Conservation (phyloP, 106 monocot species). For the Dioscorea alata region DNA sequence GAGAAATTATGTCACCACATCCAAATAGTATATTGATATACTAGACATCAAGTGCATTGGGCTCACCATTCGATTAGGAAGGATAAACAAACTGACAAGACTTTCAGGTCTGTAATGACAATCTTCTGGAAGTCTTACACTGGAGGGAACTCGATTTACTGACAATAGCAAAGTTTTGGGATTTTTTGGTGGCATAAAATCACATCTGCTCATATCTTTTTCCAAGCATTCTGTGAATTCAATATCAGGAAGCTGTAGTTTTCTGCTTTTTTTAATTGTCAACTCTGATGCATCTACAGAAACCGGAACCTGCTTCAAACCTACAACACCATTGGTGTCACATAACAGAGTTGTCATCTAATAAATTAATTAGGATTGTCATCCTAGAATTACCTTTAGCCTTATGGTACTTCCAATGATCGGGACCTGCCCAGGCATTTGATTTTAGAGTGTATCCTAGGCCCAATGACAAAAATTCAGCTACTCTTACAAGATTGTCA, state of each 20-base stretch:
- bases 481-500: slow-evolving; percentile 45
- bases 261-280: slow-evolving; percentile 46
- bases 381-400: slow-evolving; percentile 46
- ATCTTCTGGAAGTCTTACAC: slow-evolving; percentile 87
- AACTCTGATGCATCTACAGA: slow-evolving; percentile 25
- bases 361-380: neutral
- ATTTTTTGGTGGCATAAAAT: slow-evolving; percentile 65
- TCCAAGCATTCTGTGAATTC: slow-evolving; percentile 66
- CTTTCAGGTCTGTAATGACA: slow-evolving; percentile 84
- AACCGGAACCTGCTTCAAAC: slow-evolving; percentile 25
- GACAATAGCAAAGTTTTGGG: slow-evolving; percentile 54
- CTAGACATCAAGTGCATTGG: neutral
- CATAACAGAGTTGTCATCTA: neutral
- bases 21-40: no score
- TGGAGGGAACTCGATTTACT: slow-evolving; percentile 37
- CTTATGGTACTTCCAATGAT: slow-evolving; percentile 92
- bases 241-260: slow-evolving; percentile 33
- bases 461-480: slow-evolving; percentile 68
- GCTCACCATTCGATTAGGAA: slow-evolving; percentile 66
- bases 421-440: slow-evolving; percentile 99
- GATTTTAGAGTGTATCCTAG: slow-evolving; percentile 68
- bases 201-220: slow-evolving; percentile 16
- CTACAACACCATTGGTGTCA: slow-evolving; percentile 23
- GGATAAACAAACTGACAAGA: slow-evolving; percentile 78
- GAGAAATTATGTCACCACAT: neutral